Evolutionary conservation across 345 rosid species (phyloP).

Genomic region (Brassica napus): DNA sequence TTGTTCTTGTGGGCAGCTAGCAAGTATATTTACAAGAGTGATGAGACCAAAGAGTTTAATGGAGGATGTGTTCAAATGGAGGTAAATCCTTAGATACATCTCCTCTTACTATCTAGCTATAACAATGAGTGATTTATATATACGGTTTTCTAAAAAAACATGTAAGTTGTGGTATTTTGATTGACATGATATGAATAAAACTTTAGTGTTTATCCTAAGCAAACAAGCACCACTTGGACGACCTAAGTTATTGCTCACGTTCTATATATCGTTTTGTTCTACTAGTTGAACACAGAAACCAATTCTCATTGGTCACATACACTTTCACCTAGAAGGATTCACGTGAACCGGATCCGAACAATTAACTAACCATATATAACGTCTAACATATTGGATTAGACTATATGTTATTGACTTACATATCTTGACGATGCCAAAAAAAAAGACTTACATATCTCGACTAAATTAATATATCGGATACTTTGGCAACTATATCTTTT

Average conservation of each 20-base stretch:
- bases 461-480: neutral
- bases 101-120: constrained; percentile 46
- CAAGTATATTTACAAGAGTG: constrained; percentile 68
- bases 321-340: neutral
- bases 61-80: constrained; percentile 53
- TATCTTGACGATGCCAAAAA: no score
- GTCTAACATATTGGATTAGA: neutral
- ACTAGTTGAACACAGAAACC: neutral
- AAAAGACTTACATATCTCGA: neutral
- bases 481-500: neutral
- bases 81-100: constrained; percentile 54
- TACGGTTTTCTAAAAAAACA: neutral
- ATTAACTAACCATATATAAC: no score
- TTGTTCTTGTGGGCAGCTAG: constrained; percentile 72
- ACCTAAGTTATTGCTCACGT: constrained; percentile 2
- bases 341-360: neutral
- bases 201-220: neutral
- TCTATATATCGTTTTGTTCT: constrained; percentile 9
- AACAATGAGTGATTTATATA: constrained; percentile 43
- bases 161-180: constrained; percentile 12
- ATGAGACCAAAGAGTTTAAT: constrained; percentile 45
- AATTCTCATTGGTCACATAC: neutral
- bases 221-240: neutral
- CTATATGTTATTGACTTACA: neutral
- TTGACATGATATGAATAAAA: constrained; percentile 32